Percentiles rank a stretch among this genome's conserved stretches.
phyloP scores from a whole-genome alignment of 1,284 basidiomycete genomes.

The Ustilago trichophora region DNA sequence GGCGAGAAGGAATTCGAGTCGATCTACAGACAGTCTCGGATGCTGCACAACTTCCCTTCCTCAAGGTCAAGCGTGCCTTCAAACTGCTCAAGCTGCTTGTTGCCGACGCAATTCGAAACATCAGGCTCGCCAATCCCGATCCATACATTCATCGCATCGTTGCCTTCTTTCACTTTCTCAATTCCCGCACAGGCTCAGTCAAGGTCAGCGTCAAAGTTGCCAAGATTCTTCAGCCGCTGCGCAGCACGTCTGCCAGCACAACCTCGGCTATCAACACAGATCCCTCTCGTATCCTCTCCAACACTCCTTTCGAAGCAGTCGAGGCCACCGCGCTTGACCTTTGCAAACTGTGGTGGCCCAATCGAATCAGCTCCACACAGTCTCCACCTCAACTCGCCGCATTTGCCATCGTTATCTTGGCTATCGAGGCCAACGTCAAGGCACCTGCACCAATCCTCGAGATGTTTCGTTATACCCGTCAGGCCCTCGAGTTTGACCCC shows the following conservation, averaged over 20 bases:
- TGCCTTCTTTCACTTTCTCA: slow-evolving; percentile 19
- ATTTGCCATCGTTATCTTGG: slow-evolving; percentile 24
- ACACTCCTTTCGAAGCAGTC: slow-evolving; percentile 23
- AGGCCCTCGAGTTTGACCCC: slow-evolving; percentile 9
- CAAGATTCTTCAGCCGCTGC: slow-evolving; percentile 18
- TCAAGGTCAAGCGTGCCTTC: slow-evolving; percentile 12
- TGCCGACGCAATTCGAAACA: slow-evolving; percentile 4
- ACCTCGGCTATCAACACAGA: background rate
- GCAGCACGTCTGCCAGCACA: background rate
- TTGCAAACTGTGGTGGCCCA: slow-evolving; percentile 35
- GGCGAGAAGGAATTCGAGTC: slow-evolving; percentile 18
- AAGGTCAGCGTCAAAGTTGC: background rate
- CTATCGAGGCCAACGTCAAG: slow-evolving; percentile 31
- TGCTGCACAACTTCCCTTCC: slow-evolving; percentile 13
- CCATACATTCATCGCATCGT: slow-evolving; percentile 18
- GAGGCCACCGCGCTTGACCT: slow-evolving; percentile 34
- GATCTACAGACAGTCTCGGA: slow-evolving; percentile 23
- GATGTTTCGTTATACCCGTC: slow-evolving; percentile 17
- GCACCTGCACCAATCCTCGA: slow-evolving; percentile 5
- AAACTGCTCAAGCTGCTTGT: slow-evolving; percentile 22
- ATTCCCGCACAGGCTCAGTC: background rate
- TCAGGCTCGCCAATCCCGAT: slow-evolving; percentile 29
- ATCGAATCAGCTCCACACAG: background rate
- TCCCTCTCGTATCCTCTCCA: background rate
- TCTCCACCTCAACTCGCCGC: slow-evolving; percentile 12